A percentile compares a stretch with the other conserved stretches of the same genome.
Evolutionary conservation across 331 rosid genomes (phyloP).

Genomic region (Quercus lobata): DNA sequence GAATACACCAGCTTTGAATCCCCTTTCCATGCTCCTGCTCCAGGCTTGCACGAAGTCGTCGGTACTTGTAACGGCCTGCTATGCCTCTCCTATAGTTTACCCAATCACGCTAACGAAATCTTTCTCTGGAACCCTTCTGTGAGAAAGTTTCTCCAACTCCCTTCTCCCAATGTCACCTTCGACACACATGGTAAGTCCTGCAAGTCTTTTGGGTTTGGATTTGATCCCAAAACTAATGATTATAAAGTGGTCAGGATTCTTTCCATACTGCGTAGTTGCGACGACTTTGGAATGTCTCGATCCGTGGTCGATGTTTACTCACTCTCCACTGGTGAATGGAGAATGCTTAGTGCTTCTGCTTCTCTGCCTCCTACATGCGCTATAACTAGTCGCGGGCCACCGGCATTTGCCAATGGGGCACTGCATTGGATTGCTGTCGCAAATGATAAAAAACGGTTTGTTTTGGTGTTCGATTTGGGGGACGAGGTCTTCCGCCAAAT

Average conservation of each 20-base stretch:
- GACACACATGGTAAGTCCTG: rapidly evolving
- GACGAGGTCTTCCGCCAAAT: too few species aligned
- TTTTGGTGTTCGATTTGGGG: too few species aligned
- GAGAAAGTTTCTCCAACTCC: constrained; percentile 18
- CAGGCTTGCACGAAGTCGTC: background rate
- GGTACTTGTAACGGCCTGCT: constrained; percentile 21
- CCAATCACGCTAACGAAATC: background rate
- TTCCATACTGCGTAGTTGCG: too few species aligned
- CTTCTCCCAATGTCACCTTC: background rate
- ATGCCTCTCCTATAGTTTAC: background rate
- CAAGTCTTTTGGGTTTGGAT: constrained; percentile 15
- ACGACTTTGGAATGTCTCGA: background rate
- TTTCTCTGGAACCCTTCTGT: constrained; percentile 29
- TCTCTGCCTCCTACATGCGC: background rate
- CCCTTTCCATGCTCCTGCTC: background rate
- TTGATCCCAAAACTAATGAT: constrained; percentile 10
- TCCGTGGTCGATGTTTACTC: constrained; percentile 26
- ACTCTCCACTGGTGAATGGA: constrained; percentile 24
- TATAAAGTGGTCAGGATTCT: constrained; percentile 21
- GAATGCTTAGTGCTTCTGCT: background rate
- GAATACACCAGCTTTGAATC: background rate
- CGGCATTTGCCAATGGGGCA: constrained; percentile 5
- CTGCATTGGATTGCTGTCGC: too few species aligned
- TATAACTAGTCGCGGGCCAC: background rate
- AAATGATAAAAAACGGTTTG: too few species aligned